These are phyloP conservation scores for Amaranthus cruentus DNA, from an alignment of 148 eudicot genomes.

Conservation along the genomic window DNA sequence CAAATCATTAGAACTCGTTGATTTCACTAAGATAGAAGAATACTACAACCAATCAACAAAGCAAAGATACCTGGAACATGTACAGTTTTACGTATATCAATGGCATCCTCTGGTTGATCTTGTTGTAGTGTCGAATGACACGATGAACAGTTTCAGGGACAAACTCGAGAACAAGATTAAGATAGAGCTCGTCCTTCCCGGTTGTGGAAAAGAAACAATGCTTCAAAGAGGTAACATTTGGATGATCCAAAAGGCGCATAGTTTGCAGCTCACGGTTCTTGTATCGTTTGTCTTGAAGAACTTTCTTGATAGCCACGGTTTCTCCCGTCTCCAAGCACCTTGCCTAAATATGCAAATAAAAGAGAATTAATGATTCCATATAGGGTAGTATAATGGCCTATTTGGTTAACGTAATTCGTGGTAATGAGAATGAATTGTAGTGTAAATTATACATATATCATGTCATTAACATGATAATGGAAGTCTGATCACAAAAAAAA, in stretches of 20 bases:
- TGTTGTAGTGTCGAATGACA: conserved; percentile 60
- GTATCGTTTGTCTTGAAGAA: conserved; percentile 81
- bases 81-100: conserved; percentile 72
- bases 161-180: conserved; percentile 67
- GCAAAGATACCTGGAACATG: conserved; percentile 51
- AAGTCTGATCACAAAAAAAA: background rate
- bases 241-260: conserved; percentile 72
- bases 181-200: conserved; percentile 66
- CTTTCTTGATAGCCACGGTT: conserved; percentile 73
- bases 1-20: background rate
- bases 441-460: background rate
- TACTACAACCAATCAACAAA: background rate
- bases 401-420: too few species aligned
- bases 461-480: too few species aligned
- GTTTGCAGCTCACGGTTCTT: conserved; percentile 84
- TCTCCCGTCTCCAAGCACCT: conserved; percentile 76
- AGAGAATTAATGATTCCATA: background rate
- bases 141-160: conserved; percentile 83
- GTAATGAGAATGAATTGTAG: too few species aligned
- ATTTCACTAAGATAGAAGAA: background rate
- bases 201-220: conserved; percentile 87
- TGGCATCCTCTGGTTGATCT: conserved; percentile 76
- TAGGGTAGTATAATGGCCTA: too few species aligned
- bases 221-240: conserved; percentile 63
- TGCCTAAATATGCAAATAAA: conserved; percentile 34